Evolutionary conservation across 1,284 basidiomycete genomes (phyloP).

Genomic region (Puccinia horiana): DNA sequence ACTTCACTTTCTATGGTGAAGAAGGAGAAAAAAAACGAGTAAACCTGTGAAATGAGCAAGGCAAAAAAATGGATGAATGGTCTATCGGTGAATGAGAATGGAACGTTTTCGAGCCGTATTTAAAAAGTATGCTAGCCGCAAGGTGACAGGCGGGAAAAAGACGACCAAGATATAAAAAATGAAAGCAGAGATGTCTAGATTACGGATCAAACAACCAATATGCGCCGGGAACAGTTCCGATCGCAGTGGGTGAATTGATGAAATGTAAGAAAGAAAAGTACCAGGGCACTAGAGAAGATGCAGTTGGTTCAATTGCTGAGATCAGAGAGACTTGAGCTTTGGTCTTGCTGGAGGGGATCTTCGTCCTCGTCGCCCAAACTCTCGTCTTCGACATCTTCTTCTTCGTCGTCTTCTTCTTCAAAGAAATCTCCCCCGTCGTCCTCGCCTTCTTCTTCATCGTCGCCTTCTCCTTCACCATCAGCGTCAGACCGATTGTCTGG

Average conservation of each 20-base stretch:
- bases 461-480: constrained; percentile 6
- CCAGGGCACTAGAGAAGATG: not conserved
- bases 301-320: not conserved
- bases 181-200: too few relatives aligned
- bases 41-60: too few relatives aligned
- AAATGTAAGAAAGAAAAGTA: not conserved
- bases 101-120: too few relatives aligned
- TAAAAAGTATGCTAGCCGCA: too few relatives aligned
- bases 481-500: not conserved
- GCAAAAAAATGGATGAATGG: too few relatives aligned
- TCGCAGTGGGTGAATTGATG: not conserved
- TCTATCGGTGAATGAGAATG: too few relatives aligned
- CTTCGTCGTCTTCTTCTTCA: constrained; percentile 6
- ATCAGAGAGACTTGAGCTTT: not conserved
- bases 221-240: not conserved
- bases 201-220: too few relatives aligned
- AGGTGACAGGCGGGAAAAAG: too few relatives aligned
- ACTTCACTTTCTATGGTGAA: too few relatives aligned
- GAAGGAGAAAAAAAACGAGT: too few relatives aligned
- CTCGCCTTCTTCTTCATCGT: not conserved
- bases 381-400: not conserved
- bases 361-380: not conserved
- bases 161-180: too few relatives aligned
- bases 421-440: constrained; percentile 4
- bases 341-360: not conserved